Conservation (phyloP, 768 basidiomycete species). For the Pisolithus microcarpus region DNA sequence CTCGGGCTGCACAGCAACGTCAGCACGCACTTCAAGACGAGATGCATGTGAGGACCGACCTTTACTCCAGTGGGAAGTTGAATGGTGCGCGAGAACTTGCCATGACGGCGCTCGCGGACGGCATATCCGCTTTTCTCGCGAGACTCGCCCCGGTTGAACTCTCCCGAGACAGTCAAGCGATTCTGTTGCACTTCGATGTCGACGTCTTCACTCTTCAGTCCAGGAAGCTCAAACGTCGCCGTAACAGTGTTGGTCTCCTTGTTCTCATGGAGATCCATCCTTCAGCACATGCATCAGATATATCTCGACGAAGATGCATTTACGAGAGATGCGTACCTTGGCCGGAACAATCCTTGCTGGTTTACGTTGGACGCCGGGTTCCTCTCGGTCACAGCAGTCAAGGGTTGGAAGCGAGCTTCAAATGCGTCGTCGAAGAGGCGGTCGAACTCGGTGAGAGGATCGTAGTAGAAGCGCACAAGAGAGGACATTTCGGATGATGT, state of each 20-base stretch:
- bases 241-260: constrained; percentile 40
- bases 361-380: constrained; percentile 2
- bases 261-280: constrained; percentile 53
- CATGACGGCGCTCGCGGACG: constrained; percentile 39
- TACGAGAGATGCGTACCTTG: constrained; percentile 19
- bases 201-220: constrained; percentile 44
- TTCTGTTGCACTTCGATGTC: constrained; percentile 45
- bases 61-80: constrained; percentile 43
- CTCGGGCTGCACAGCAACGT: constrained; percentile 16
- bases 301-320: background rate
- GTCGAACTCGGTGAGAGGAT: constrained; percentile 37
- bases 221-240: constrained; percentile 53
- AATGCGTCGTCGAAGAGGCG: constrained; percentile 37
- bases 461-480: constrained; percentile 25
- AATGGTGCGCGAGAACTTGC: constrained; percentile 43
- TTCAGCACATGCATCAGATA: constrained; percentile 10
- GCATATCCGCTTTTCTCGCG: constrained; percentile 30
- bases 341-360: constrained; percentile 15
- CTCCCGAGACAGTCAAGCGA: constrained; percentile 45
- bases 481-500: constrained; percentile 15
- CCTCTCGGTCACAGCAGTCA: constrained; percentile 3
- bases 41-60: constrained; percentile 22
- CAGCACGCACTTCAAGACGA: background rate
- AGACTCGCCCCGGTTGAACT: constrained; percentile 30
- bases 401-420: constrained; percentile 19